These are phyloP conservation scores for Pyrenophora seminiperda DNA, from an alignment of 2,329 filamentous ascomycete genomes.

Conservation along the genomic window DNA sequence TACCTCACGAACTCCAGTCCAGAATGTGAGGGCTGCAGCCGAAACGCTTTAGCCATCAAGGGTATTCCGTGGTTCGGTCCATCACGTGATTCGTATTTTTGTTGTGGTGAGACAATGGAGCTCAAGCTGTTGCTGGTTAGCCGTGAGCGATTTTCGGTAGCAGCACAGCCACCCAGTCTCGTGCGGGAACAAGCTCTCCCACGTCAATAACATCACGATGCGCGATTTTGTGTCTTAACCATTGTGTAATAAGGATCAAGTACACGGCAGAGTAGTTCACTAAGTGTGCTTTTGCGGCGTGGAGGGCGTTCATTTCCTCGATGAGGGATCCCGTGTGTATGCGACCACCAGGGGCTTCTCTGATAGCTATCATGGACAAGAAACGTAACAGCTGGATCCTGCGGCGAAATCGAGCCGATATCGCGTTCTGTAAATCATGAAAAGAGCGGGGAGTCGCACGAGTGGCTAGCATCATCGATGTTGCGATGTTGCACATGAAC, in stretches of 20 bases:
- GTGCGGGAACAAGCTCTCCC: conserved; percentile 8
- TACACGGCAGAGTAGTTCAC: background rate
- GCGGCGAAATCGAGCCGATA: no score
- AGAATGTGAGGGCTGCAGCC: conserved; percentile 11
- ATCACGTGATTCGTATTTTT: conserved; percentile 19
- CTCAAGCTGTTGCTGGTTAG: conserved; percentile 33
- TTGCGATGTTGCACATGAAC: no score
- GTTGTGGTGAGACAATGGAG: conserved; percentile 12
- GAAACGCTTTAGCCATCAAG: conserved; percentile 16
- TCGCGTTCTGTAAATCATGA: no score
- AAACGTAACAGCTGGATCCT: no score
- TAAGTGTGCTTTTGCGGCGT: background rate
- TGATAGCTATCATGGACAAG: no score
- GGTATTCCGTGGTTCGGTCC: conserved; percentile 9
- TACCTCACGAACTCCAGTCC: conserved; percentile 22
- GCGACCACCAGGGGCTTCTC: no score
- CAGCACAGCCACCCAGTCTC: conserved; percentile 25
- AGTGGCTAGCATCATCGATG: no score
- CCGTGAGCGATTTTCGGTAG: conserved; percentile 30
- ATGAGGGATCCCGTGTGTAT: no score
- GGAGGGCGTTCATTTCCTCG: background rate
- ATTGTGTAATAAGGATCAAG: background rate
- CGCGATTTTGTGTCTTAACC: conserved; percentile 9
- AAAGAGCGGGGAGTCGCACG: no score
- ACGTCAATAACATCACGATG: conserved; percentile 5